phyloP scores from a whole-genome alignment of 257 asterid genomes.

The Lithospermum erythrorhizon region DNA sequence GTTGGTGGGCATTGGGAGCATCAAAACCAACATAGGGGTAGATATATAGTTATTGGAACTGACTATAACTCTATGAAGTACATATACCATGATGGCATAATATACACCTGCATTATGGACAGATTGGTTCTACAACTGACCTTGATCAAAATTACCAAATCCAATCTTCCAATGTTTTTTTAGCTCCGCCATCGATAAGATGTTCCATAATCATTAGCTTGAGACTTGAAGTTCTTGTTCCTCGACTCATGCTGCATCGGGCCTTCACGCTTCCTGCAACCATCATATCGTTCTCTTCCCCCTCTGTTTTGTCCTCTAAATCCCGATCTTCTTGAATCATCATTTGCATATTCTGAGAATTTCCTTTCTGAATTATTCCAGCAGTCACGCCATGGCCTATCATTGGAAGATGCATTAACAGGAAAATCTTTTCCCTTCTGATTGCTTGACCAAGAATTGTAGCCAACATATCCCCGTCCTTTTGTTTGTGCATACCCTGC shows the following conservation, averaged over 20 bases:
- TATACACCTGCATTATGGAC: neutral
- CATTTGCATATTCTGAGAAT: conserved; percentile 15
- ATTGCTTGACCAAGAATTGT: conserved; percentile 22
- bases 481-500: conserved; percentile 20
- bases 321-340: conserved; percentile 23
- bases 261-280: conserved; percentile 67
- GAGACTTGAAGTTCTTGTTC: conserved; percentile 48
- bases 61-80: neutral
- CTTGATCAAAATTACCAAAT: neutral
- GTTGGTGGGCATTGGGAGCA: too few relatives aligned
- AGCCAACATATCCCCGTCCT: conserved; percentile 27
- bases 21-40: neutral
- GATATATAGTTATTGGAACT: neutral
- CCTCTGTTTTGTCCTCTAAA: conserved; percentile 21
- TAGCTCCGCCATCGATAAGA: conserved; percentile 20
- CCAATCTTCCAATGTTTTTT: conserved; percentile 6
- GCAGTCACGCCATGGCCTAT: conserved; percentile 10
- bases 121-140: neutral
- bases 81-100: neutral
- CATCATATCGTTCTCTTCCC: conserved; percentile 30
- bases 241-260: conserved; percentile 38
- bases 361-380: conserved; percentile 24
- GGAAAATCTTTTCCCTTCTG: conserved; percentile 18
- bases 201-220: conserved; percentile 30
- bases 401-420: conserved; percentile 7